phyloP scores from a whole-genome alignment of 2,329 filamentous ascomycete species.

The Neofusicoccum kwambonambiense region DNA sequence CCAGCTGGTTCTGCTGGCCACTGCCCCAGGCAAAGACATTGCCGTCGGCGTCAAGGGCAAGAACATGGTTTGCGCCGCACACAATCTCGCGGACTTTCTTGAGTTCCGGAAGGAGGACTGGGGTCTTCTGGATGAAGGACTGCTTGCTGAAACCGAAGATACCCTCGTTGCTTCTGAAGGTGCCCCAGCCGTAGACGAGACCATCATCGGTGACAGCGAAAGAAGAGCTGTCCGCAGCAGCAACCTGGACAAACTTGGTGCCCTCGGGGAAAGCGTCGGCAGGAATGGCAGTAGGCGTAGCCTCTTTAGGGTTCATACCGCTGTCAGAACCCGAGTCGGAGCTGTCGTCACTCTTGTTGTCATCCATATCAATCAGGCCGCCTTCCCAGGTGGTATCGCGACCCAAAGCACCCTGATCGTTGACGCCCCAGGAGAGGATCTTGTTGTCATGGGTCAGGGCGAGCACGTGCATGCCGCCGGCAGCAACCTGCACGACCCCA shows the following conservation, averaged over 20 bases:
- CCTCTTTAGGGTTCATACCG: conserved; percentile 70
- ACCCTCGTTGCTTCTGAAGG: conserved; percentile 70
- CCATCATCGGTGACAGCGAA: conserved; percentile 76
- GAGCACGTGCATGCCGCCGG: conserved; percentile 79
- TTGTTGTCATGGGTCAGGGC: conserved; percentile 77
- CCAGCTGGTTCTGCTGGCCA: conserved; percentile 70
- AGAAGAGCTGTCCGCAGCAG: conserved; percentile 70
- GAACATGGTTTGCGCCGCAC: conserved; percentile 68
- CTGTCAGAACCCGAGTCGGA: conserved; percentile 55
- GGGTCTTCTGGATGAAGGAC: conserved; percentile 38
- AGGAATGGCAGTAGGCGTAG: conserved; percentile 62
- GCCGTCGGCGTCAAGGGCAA: conserved; percentile 65
- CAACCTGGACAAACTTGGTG: conserved; percentile 65
- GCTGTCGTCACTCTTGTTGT: conserved; percentile 52
- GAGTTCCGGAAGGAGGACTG: conserved; percentile 59
- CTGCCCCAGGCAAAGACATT: conserved; percentile 70
- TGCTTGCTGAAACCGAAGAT: conserved; percentile 62
- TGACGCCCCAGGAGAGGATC: conserved; percentile 84
- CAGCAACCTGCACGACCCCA: conserved; percentile 71
- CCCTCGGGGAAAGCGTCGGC: conserved; percentile 57
- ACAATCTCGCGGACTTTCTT: conserved; percentile 65
- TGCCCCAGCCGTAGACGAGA: conserved; percentile 79
- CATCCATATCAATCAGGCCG: conserved; percentile 54
- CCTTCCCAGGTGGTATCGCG: conserved; percentile 70
- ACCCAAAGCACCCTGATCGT: conserved; percentile 79